Base-by-base conservation (phyloP, 306 rosid species). In the Cucumis melo region DNA sequence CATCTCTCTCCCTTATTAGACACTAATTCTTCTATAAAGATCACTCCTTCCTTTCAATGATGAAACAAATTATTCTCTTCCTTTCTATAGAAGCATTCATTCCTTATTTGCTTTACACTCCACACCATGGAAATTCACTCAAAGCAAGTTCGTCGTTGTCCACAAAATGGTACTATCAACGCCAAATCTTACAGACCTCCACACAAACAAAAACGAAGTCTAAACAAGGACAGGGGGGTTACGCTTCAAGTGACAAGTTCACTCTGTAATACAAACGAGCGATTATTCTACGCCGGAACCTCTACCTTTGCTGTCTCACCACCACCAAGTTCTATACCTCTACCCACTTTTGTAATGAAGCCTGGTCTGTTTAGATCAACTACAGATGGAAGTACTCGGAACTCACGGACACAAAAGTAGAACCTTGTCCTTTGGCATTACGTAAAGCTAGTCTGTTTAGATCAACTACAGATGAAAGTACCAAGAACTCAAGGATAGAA, bases 301-400 rank as follows among this genome's bases (percentile, higher is more conserved):
- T 63, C 90, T 0, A 7, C 76, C 0, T 16, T 6, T 50, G 23
- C 60, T 59, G 0, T 17, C 1, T 87, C 89, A 2, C 92, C 92
- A 44, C 85, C 88, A 2, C 92, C 95, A 0, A 83, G 85, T 77
- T 87, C 89, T 0, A 78, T 89, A 7, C 95, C 13, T 62, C 10
- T 17, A 34, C 21, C 70, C 0, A 29, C 20, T 59, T 5, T 6
- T 4, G 5, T 12, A 7, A 51, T 8, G 3, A 53, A 17, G 57
- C 17, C 21, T 6, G 1, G 9, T 53, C 10, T 4, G 3, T 53
- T 53, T 10, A 57, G 62, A 57, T 57, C 15, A 20, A 57, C 55
- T 50, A 15, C 1, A 15, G 55, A 14, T 50, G 55, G 7, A 50
- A 50, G n/a, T 50, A 16, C 55, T 44, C 51, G 2, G 5, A 44